Evolutionary conservation across 176 grass and related monocot species (phyloP).

Genomic region (Pontederia paniculata): DNA sequence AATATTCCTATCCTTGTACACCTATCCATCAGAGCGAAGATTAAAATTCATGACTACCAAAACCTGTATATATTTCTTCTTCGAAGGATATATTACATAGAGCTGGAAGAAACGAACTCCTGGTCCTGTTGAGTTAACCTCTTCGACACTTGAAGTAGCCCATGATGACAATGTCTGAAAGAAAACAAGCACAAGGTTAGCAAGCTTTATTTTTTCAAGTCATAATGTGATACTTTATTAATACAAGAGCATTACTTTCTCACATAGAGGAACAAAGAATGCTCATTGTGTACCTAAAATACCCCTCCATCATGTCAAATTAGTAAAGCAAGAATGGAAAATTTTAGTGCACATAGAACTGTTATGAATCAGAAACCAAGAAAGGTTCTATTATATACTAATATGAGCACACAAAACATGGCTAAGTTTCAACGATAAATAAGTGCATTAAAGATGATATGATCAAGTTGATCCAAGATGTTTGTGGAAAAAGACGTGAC

Average conservation of each 20-base stretch:
- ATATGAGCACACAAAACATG: too few species aligned
- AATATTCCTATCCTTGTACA: conserved; percentile 84
- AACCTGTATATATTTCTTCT: background rate
- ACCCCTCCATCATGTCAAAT: too few species aligned
- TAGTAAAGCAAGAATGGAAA: too few species aligned
- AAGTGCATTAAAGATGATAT: background rate
- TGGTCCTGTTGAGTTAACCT: conserved; percentile 75
- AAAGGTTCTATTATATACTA: too few species aligned
- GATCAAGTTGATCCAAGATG: background rate
- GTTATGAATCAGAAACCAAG: too few species aligned
- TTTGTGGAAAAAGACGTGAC: background rate
- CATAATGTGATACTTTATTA: too few species aligned
- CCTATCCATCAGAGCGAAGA: conserved; percentile 18
- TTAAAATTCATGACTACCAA: background rate
- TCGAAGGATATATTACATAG: conserved; percentile 37
- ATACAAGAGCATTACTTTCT: too few species aligned
- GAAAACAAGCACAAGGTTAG: background rate
- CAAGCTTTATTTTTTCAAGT: background rate
- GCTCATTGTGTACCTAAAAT: too few species aligned
- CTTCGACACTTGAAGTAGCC: conserved; percentile 81
- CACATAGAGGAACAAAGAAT: too few species aligned
- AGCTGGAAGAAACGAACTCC: conserved; percentile 97
- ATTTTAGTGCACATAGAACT: too few species aligned
- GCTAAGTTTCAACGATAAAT: too few species aligned
- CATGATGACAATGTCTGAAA: conserved; percentile 80